phyloP scores from a whole-genome alignment of 208 protist genomes.

The Vickermania spadyakhi region DNA sequence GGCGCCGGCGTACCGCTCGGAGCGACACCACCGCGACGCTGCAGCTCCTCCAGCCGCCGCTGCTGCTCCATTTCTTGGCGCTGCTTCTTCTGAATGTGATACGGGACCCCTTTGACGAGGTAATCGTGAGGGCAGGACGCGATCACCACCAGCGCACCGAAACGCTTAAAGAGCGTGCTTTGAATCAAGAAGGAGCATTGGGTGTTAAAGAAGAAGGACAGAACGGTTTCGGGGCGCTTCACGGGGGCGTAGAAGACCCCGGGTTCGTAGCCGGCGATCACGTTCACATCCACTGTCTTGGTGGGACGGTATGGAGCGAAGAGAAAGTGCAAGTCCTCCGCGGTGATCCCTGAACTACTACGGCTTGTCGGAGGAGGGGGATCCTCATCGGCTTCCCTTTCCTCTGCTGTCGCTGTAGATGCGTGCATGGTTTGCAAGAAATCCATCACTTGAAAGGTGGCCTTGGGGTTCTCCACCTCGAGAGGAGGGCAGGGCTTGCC shows the following conservation, averaged over 20 bases:
- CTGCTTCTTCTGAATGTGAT: slow-evolving; percentile 41
- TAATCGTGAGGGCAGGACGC: slow-evolving; percentile 71
- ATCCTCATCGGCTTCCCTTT: background rate
- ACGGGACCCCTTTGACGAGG: slow-evolving; percentile 41
- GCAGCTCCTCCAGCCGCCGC: background rate
- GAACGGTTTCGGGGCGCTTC: slow-evolving; percentile 63
- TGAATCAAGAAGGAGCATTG: slow-evolving; percentile 67
- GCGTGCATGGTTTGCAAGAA: slow-evolving; percentile 34
- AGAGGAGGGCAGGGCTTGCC: slow-evolving; percentile 17
- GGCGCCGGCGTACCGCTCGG: too few species aligned
- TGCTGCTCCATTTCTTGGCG: slow-evolving; percentile 7
- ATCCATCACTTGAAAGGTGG: slow-evolving; percentile 76
- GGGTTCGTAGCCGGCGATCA: slow-evolving; percentile 67
- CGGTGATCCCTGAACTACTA: slow-evolving; percentile 26
- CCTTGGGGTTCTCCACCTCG: slow-evolving; percentile 31
- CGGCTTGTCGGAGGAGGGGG: background rate
- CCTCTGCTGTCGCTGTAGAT: background rate
- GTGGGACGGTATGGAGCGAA: slow-evolving; percentile 39
- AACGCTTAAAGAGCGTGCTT: slow-evolving; percentile 46
- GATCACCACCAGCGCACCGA: slow-evolving; percentile 76
- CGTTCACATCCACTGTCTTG: slow-evolving; percentile 37
- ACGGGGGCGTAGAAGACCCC: slow-evolving; percentile 76
- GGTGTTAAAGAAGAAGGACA: slow-evolving; percentile 71
- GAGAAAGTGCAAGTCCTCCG: slow-evolving; percentile 42
- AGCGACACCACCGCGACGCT: background rate